Conservation (phyloP, 1,284 basidiomycete species). For the Rhizoctonia solani region DNA sequence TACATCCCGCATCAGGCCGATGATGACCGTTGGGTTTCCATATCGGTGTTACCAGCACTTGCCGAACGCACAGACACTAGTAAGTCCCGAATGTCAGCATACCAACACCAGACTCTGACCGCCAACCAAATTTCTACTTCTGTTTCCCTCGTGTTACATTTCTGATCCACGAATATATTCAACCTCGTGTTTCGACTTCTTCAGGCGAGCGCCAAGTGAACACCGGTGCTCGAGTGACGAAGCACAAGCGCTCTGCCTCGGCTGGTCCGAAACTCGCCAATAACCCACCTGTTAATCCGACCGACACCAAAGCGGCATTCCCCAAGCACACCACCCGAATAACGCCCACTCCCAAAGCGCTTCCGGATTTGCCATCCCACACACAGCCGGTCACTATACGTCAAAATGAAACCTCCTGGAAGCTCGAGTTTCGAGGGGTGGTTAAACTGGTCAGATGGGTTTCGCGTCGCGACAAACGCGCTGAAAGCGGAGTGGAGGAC, state of each 20-base stretch:
- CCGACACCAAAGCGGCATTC: not conserved
- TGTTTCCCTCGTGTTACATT: not conserved
- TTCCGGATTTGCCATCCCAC: not conserved
- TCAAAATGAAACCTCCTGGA: conserved; percentile 29
- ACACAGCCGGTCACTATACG: not conserved
- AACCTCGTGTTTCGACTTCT: not conserved
- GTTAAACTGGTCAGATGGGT: conserved; percentile 35
- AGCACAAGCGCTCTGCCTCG: conserved; percentile 8
- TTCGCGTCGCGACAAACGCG: conserved; percentile 17
- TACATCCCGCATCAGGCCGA: not conserved
- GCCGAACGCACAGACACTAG: conserved; percentile 1
- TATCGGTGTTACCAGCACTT: conserved; percentile 9
- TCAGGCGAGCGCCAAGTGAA: not conserved
- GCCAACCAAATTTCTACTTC: not conserved
- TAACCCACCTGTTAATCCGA: not conserved
- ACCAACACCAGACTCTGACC: not conserved
- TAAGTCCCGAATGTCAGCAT: not conserved
- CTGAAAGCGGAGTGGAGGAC: not conserved
- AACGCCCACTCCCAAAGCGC: not conserved
- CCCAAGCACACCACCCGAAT: not conserved
- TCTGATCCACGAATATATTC: not conserved
- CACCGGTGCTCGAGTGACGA: not conserved
- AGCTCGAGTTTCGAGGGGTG: conserved; percentile 37
- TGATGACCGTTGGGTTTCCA: conserved; percentile 18
- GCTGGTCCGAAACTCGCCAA: not conserved